phyloP scores from a whole-genome alignment of 2,329 filamentous ascomycete species.

The Daldinia sp. region DNA sequence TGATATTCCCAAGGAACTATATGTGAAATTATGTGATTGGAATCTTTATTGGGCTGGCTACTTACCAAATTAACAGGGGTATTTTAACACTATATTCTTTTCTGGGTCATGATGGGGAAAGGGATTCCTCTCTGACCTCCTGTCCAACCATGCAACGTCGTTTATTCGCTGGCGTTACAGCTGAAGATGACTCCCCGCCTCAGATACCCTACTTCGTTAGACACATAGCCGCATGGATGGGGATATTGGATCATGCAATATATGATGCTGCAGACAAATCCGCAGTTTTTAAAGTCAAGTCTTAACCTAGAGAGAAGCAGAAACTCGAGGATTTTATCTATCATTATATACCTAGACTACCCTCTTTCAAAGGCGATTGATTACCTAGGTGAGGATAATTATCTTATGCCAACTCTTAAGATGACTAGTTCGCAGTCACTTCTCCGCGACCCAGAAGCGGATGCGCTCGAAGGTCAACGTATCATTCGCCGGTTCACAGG shows the following conservation, averaged over 20 bases:
- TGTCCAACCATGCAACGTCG: too few relatives aligned
- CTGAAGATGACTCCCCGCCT: too few relatives aligned
- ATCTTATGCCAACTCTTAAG: too few relatives aligned
- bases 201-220: too few relatives aligned
- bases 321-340: background rate
- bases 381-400: too few relatives aligned
- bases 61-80: background rate
- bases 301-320: background rate
- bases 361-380: too few relatives aligned
- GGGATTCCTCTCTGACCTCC: background rate
- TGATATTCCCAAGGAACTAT: too few relatives aligned
- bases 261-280: background rate
- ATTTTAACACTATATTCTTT: background rate
- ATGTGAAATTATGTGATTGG: background rate
- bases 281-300: background rate
- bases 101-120: background rate
- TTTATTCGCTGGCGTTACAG: too few relatives aligned
- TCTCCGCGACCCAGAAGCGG: background rate
- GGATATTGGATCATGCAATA: background rate
- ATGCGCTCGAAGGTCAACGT: slow-evolving; percentile 5
- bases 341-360: too few relatives aligned
- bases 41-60: background rate
- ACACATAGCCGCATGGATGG: too few relatives aligned
- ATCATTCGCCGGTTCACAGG: slow-evolving; percentile 27
- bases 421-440: background rate